Percentiles rank a stretch among this genome's conserved stretches.
Evolutionary conservation across 305 asterid species (phyloP).

Genomic region (Stenogyne calaminthoides): DNA sequence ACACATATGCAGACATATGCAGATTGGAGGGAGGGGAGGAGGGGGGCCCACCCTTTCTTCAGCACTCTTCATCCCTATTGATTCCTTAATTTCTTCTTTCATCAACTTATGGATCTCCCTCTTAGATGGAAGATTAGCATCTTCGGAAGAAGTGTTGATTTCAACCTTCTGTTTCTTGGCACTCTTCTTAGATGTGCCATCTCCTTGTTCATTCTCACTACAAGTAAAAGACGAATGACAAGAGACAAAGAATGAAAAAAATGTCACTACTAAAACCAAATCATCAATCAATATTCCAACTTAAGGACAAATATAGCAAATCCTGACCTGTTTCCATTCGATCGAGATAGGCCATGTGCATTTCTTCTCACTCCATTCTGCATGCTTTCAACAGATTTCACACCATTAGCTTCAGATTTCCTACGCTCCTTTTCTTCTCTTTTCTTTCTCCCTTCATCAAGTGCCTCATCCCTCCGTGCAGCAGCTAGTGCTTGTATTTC

Average conservation of each 20-base stretch:
- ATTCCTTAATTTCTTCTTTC: constrained; percentile 82
- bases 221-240: constrained; percentile 12
- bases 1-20: background rate
- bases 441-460: constrained; percentile 82
- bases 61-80: constrained; percentile 67
- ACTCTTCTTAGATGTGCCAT: constrained; percentile 43
- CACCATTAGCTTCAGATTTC: constrained; percentile 45
- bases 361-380: constrained; percentile 47
- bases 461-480: constrained; percentile 81
- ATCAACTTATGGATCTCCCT: constrained; percentile 74
- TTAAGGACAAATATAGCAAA: constrained; percentile 3
- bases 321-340: constrained; percentile 64
- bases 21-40: background rate
- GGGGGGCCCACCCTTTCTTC: constrained; percentile 71
- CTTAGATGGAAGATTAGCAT: constrained; percentile 59
- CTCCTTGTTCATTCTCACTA: constrained; percentile 65
- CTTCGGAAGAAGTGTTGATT: constrained; percentile 38
- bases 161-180: constrained; percentile 61
- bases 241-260: constrained; percentile 12
- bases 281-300: constrained; percentile 10
- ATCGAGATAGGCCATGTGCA: constrained; percentile 33
- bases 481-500: constrained; percentile 89
- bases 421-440: constrained; percentile 80
- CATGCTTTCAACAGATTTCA: constrained; percentile 34
- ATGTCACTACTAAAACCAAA: constrained; percentile 21